Evolutionary conservation across 306 rosid species (phyloP).

Genomic region (Abrus pulchellus): DNA sequence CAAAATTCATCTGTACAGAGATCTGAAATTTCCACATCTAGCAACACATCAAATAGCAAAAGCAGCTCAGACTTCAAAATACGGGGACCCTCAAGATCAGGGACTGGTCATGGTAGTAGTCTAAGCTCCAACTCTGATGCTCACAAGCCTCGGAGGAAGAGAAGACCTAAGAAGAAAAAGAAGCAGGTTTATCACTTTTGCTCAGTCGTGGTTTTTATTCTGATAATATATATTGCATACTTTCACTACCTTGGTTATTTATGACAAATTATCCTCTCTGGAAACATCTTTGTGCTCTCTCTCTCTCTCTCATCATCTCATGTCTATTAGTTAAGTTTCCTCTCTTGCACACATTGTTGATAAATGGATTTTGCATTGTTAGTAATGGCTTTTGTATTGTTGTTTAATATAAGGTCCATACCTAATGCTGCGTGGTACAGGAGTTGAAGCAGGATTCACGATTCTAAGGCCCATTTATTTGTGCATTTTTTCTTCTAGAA

Average conservation of each 20-base stretch:
- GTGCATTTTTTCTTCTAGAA: neutral
- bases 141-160: conserved; percentile 90
- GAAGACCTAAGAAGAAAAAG: conserved; percentile 94
- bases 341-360: neutral
- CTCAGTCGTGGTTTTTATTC: conserved; percentile 8
- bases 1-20: conserved; percentile 65
- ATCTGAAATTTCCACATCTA: conserved; percentile 66
- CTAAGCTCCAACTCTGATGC: conserved; percentile 99
- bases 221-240: neutral
- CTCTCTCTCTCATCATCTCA: neutral
- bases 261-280: neutral
- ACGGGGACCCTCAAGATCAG: conserved; percentile 79
- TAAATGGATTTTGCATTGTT: conserved; percentile 10
- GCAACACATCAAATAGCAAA: conserved; percentile 77
- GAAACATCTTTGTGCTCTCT: neutral
- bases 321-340: conserved; percentile 7
- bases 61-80: conserved; percentile 68
- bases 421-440: neutral
- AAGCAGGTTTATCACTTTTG: conserved; percentile 69
- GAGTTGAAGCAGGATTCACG: conserved; percentile 22
- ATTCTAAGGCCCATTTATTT: neutral
- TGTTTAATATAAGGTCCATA: conserved; percentile 4
- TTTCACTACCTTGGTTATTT: neutral
- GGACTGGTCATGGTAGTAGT: conserved; percentile 82
- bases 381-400: conserved; percentile 27